Evolutionary conservation across 768 basidiomycete genomes (phyloP), one percentile per base, ranked within the genome.

Genomic region (Gelatoporia subvermispora): DNA sequence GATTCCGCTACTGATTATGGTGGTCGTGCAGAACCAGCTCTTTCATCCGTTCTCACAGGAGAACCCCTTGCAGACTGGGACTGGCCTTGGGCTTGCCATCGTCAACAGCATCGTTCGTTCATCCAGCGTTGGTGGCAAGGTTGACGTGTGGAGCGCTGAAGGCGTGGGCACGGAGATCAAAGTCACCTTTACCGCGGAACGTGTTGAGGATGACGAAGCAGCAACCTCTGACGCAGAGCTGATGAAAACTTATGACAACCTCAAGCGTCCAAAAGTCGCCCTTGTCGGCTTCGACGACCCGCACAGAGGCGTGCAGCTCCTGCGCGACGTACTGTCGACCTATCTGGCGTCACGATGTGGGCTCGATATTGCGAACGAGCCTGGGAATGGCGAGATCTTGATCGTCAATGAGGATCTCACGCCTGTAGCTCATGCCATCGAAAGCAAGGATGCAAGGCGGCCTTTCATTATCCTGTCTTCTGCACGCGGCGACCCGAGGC

Each of bases 1-100:
- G 5, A 5, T 13, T 13, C 2, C 4, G 18, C 2, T 31, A 22
- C 35, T 37, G 4, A 41, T 1, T 17, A 18, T 5, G 13, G 28
- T 31, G 28, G 13, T 22, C 16, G 28, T 24, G 25, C 55, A 88
- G 87, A 93, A 96, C 58, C 90, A 94, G 68, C 73, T 97, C 4
- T 97, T 96, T 71, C 94, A 95, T 57, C 94, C 94, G 0, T 97
- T 97, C 69, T 93, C 93, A 1, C 94, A 97, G 70, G 94, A 96
- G 66, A 94, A 95, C 56, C 93, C 93, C 1, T 65, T 95, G 4
- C 92, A 94, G 60, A 84, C 91, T 1, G 93, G 93, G 1, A 96
- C 93, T 1, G 94, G 93, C 4, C 78, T 97, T 8, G 94, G 94
- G 9, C 81, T 96, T 20, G 93, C 94, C 25, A 96, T 97, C 55